These are phyloP conservation scores for Wilhelminamyces savonicus DNA, from an alignment of 805 yeast species.

Conservation along the genomic window DNA sequence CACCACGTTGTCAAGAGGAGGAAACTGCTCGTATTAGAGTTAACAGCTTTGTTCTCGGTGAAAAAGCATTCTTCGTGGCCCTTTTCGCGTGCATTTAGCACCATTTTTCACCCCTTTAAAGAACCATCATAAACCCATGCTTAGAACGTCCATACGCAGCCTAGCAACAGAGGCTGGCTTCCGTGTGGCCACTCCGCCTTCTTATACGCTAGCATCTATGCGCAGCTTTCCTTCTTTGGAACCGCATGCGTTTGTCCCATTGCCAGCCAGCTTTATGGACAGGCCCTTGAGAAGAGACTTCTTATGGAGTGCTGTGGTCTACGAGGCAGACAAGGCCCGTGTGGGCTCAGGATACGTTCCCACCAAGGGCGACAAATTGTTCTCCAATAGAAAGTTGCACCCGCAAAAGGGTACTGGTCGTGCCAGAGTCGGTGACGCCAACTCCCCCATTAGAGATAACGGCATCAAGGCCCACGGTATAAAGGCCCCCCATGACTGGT, in stretches of 20 bases:
- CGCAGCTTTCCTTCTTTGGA: constrained; percentile 87
- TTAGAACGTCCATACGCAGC: too few relatives aligned
- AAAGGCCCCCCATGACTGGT: constrained; percentile 83
- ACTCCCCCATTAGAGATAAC: constrained; percentile 84
- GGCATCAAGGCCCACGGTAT: constrained; percentile 90
- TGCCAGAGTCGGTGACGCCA: constrained; percentile 95
- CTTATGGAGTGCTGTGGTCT: constrained; percentile 90
- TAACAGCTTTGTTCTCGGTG: too few relatives aligned
- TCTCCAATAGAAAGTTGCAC: constrained; percentile 71
- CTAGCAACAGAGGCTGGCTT: too few relatives aligned
- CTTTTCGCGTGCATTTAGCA: too few relatives aligned
- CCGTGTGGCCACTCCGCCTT: constrained; percentile 51
- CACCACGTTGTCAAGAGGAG: too few relatives aligned
- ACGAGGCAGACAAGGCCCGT: constrained; percentile 82
- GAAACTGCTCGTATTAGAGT: too few relatives aligned
- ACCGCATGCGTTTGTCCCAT: constrained; percentile 72
- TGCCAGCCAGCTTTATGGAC: constrained; percentile 63
- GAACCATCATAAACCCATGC: too few relatives aligned
- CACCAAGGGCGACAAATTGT: constrained; percentile 81
- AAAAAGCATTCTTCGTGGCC: too few relatives aligned
- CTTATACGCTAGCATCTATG: constrained; percentile 68
- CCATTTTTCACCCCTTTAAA: too few relatives aligned
- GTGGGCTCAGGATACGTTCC: constrained; percentile 87
- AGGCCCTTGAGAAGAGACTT: constrained; percentile 83
- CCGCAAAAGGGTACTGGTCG: constrained; percentile 93